Conservation (phyloP, 75 land plant species). For the Sequoia sempervirens region DNA sequence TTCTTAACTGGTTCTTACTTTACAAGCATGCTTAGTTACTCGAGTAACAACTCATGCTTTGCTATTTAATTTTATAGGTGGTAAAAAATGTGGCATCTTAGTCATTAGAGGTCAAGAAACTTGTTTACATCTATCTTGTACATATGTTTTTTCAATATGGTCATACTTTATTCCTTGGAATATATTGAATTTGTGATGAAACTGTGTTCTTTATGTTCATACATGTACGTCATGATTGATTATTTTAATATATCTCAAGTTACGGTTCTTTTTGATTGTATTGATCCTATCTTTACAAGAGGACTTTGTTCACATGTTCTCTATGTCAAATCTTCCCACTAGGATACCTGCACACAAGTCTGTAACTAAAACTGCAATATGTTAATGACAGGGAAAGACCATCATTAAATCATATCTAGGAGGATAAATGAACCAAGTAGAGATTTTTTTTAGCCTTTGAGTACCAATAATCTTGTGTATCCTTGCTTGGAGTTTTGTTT, state of each 20-base stretch:
- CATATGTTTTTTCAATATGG: slow-evolving; percentile 37
- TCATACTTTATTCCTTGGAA: not conserved
- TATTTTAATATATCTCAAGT: not conserved
- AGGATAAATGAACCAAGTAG: not conserved
- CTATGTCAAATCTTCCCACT: not conserved
- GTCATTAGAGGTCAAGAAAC: slow-evolving; percentile 91
- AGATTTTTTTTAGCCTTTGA: no score
- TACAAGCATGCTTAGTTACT: not conserved
- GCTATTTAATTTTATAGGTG: slow-evolving; percentile 46
- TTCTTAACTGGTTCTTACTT: not conserved
- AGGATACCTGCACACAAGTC: not conserved
- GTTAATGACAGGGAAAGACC: not conserved
- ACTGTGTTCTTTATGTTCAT: not conserved
- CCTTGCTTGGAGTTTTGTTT: no score
- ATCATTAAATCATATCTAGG: not conserved
- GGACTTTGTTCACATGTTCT: not conserved
- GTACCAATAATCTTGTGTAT: no score
- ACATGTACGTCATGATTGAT: not conserved
- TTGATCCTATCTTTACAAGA: not conserved
- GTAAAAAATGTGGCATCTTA: slow-evolving; percentile 96
- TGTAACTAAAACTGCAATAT: not conserved
- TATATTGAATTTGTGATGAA: not conserved
- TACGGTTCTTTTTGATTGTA: not conserved
- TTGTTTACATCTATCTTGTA: slow-evolving; percentile 90
- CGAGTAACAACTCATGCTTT: not conserved